phyloP scores from a whole-genome alignment of 1,139 yeast species.

The Saccharomycopsis hybrid region DNA sequence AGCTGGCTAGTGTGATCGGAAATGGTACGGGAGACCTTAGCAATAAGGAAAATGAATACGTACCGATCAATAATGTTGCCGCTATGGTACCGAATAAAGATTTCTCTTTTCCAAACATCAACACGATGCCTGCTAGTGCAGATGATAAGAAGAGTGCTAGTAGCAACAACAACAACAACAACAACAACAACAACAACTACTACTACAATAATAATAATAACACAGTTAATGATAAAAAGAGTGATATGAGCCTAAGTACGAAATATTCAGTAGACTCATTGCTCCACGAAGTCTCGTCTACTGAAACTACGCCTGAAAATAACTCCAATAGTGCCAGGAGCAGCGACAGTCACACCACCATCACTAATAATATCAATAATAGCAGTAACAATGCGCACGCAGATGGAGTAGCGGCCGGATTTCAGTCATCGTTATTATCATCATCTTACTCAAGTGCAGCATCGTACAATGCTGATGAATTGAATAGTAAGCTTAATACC shows the following conservation, averaged over 20 bases:
- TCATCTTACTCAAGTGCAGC: too few species aligned
- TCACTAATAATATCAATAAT: background rate
- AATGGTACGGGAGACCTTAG: slow-evolving; percentile 20
- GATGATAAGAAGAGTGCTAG: too few species aligned
- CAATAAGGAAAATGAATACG: slow-evolving; percentile 20
- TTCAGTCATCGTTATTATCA: too few species aligned
- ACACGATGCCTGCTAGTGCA: slow-evolving; percentile 16
- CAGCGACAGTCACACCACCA: background rate
- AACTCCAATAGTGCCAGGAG: too few species aligned
- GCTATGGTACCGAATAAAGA: slow-evolving; percentile 11
- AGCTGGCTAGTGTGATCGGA: too few species aligned
- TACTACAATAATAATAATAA: too few species aligned
- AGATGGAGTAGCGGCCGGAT: too few species aligned
- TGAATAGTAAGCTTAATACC: slow-evolving; percentile 18
- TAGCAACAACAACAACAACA: too few species aligned
- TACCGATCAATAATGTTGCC: background rate
- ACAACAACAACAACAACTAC: too few species aligned
- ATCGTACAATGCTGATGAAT: slow-evolving; percentile 4
- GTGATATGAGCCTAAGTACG: slow-evolving; percentile 19
- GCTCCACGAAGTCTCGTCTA: slow-evolving; percentile 23
- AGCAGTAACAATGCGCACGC: background rate
- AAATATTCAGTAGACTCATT: slow-evolving; percentile 18
- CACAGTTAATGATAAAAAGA: slow-evolving; percentile 8
- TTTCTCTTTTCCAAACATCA: slow-evolving; percentile 9
- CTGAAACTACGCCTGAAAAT: slow-evolving; percentile 27